A percentile compares a stretch with the other conserved stretches of the same genome.
Evolutionary conservation across 768 basidiomycete genomes (phyloP).

Genomic region (Gelatoporia subvermispora): DNA sequence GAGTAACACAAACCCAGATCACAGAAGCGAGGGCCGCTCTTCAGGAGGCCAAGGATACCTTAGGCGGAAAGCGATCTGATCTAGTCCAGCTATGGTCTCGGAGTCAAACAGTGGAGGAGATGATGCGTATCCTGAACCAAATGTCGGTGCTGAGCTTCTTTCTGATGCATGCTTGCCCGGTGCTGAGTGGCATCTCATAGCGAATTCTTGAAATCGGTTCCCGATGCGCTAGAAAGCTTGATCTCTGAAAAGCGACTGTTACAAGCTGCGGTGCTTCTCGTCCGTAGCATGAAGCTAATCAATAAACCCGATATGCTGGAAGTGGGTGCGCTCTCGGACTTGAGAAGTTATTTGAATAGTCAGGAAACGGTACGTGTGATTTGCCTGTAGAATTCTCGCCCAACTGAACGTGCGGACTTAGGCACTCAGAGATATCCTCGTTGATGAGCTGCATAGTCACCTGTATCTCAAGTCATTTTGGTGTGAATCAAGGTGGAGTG

Average conservation of each 20-base stretch:
- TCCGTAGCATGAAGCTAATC: conserved; percentile 84
- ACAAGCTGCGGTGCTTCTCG: conserved; percentile 81
- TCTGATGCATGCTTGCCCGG: conserved; percentile 7
- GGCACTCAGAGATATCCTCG: conserved; percentile 87
- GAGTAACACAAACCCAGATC: conserved; percentile 70
- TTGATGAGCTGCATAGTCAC: conserved; percentile 95
- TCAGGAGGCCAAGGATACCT: conserved; percentile 71
- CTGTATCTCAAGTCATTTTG: conserved; percentile 97
- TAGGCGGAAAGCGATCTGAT: conserved; percentile 81
- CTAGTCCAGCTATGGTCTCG: conserved; percentile 87
- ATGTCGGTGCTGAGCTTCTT: conserved; percentile 55
- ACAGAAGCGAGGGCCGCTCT: conserved; percentile 64
- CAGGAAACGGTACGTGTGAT: conserved; percentile 69
- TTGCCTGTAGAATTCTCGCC: conserved; percentile 1
- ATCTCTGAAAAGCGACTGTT: conserved; percentile 93
- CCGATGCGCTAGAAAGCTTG: conserved; percentile 88
- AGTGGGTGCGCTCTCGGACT: conserved; percentile 89
- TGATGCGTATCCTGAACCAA: conserved; percentile 90
- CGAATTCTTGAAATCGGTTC: conserved; percentile 85
- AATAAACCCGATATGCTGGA: conserved; percentile 91
- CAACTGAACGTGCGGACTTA: conserved; percentile 24
- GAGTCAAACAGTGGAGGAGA: conserved; percentile 90
- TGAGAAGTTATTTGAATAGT: conserved; percentile 74
- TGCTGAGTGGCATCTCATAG: conserved; percentile 36
- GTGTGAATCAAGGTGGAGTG: conserved; percentile 89